Base-by-base conservation (phyloP, 2,329 filamentous ascomycete genomes). In the Arthrobotrys megalospora region DNA sequence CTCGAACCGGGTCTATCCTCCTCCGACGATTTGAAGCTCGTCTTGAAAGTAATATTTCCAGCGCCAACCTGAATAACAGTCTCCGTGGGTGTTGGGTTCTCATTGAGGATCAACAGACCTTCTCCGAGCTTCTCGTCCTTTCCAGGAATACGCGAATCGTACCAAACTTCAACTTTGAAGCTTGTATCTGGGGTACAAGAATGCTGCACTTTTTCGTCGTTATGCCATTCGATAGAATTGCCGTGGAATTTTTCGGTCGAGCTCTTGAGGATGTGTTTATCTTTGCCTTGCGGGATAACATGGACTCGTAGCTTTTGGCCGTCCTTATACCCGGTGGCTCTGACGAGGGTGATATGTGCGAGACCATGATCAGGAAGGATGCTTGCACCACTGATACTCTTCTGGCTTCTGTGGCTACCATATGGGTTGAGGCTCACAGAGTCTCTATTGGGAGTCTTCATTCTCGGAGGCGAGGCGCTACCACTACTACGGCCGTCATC, bases 91-190 rank as follows among this genome's bases (percentile, higher is more conserved):
- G 87, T 86, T 1, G 89, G 89, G 1, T 87, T 89, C 83, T 99
- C 95, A 80, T 95, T 93, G n/a, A 99, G 89, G 83, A 96, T 94
- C 85, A 97, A 97, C n/a, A 92, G 84, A 4, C 89, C 89, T 82
- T 98, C 94, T 66, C 96, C 96, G 0, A 99, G 88, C 76, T 91
- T 89, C 70, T 94, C 91, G 83, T 96, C 93, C 73, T 90, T 91
- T 64, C 93, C 92, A 82, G 98, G 95, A 0, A 91, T 92, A 16
- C 65, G 73, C 82, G 92, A 90, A 82, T 97, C 93, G 81, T 94
- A 92, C 83, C 94, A 94, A 79, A 94, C 94, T 80, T 92, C 89
- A 79, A 99, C 83, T 83, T 93, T 92, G 88, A 97, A 98, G 82
- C 93, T 91, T 21, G 92, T 88, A 81, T 97, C 95, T 1, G 95